Evolutionary conservation across 2,329 filamentous ascomycete genomes (phyloP), one percentile per base, ranked within the genome.

Genomic region (Podosphaera aphanis): DNA sequence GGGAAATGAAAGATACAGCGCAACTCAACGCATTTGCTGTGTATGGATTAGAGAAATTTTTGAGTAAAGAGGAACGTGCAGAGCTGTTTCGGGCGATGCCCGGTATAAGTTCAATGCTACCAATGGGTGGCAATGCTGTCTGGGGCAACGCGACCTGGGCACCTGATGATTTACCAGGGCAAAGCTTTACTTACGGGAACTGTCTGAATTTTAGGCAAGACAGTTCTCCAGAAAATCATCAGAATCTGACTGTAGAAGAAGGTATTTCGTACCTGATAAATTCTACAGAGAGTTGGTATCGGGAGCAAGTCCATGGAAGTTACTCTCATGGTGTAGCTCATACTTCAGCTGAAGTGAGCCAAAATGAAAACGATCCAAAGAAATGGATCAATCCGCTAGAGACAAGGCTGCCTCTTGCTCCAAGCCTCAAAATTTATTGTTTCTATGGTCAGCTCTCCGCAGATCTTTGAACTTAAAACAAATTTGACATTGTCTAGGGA

Each of bases 311-410:
- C 10, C 66, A 72, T 46, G 64, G 67, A 7, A 82, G 77, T 58
- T 98, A 93, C 63, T 94, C 86, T 1, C 80, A 85, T 47, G 90
- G 88, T 11, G 69, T 98, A 21, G 90, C 90, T 0, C 78, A 83
- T 50, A 90, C 82, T 0, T 67, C 66, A 5, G 71, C 71, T 8
- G 79, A 93, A 61, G 84, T 98, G 0, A 80, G 93, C 57, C 74
- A 71, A 44, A 90, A 90, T 59, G 79, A 86, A 55, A 62, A 74
- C n/a, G 71, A 83, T 51, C 74, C 73, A 2, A 68, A 65, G 43
- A 98, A 92, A 59, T 98, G 90, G 90, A 74, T 93, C 49, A 98
- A 98, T 57, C 90, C 90, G 0, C 73, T 95, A 1, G 88, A 95
- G 60, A 82, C 83, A 0, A 73, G 88, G 1, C 68, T 95, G 0